Base-by-base conservation (phyloP, 208 protist genomes). In the Crithidia thermophila region DNA sequence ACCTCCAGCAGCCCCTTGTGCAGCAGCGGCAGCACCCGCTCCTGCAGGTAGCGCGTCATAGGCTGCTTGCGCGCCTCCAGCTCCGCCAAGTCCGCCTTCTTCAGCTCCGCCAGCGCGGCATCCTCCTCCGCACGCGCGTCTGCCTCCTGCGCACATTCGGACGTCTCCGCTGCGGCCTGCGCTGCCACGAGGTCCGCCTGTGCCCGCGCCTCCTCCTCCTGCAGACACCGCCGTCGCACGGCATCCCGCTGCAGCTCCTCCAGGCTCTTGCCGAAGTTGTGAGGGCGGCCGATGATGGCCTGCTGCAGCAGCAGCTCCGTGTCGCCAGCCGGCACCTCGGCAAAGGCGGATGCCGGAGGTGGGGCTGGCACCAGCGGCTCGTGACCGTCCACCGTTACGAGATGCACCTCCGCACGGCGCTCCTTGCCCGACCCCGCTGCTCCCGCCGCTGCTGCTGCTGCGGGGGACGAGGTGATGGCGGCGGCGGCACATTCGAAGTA, bases 1-100 rank as follows among this genome's bases (percentile, higher is more conserved):
- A 98, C 94, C 82, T 98, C 89, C 23, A 97, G 58, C n/a, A 98
- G 78, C 5, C 96, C 95, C 59, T 96, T 95, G 56, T 91, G 98
- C 21, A 99, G 69, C 21, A 97, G 79, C 14, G 96, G 96, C 63
- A 99, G 70, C 37, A 99, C 90, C 47, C 94, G 88, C 46, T 89
- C 67, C 75, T 96, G 87, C n/a, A 98, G 79, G 61, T 98, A 98
- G 27, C 72, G 64, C 46, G 87, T 68, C 40, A 98, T 82, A 16
- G 94, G 95, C 42, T 56, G 70, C 57, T 94, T 95, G 40, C 87
- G 83, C 36, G 68, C 51, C 57, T 98, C 95, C 27, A 98, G 72
- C 70, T 85, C 77, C 16, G 71, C 80, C 27, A 68, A 71, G 59
- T 98, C 95, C n/a, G 85, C 68, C 53, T 72, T 33, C 67, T 89